Conservation (phyloP, 148 eudicot genomes). For the Beta vulgaris region DNA sequence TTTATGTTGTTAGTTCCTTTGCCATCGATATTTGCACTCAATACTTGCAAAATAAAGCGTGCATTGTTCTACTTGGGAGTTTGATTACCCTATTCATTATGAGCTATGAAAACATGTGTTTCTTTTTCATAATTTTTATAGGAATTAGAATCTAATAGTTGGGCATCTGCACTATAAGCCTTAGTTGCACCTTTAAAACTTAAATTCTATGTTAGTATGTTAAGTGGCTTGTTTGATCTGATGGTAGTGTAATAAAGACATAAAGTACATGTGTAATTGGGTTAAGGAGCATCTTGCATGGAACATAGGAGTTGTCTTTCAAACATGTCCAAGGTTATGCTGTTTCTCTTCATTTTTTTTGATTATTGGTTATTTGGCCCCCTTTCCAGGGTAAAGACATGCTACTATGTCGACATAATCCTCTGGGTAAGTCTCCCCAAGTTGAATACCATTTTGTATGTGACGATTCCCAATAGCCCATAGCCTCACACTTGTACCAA, state of each 20-base stretch:
- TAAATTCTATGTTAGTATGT: no score
- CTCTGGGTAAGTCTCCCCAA: slow-evolving; percentile 16
- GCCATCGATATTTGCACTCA: not conserved
- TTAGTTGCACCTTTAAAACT: not conserved
- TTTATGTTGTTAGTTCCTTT: not conserved
- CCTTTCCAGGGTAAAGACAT: slow-evolving; percentile 14
- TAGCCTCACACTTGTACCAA: not conserved
- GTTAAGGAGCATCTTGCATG: not conserved
- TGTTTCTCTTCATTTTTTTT: not conserved
- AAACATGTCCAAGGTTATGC: not conserved
- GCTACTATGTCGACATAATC: slow-evolving; percentile 9
- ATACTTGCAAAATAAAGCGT: not conserved
- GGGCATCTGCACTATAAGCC: slow-evolving; percentile 5
- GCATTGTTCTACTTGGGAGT: not conserved
- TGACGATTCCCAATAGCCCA: not conserved
- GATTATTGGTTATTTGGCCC: slow-evolving; percentile 12
- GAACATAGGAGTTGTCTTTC: not conserved
- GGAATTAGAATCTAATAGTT: not conserved
- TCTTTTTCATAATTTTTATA: not conserved
- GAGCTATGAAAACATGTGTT: not conserved
- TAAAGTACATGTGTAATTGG: not conserved
- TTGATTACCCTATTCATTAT: not conserved
- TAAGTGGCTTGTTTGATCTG: not conserved
- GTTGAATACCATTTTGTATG: not conserved
- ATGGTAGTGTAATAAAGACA: not conserved